Conservation (phyloP, 2,329 filamentous ascomycete genomes). For the Diaporthe longicolla region DNA sequence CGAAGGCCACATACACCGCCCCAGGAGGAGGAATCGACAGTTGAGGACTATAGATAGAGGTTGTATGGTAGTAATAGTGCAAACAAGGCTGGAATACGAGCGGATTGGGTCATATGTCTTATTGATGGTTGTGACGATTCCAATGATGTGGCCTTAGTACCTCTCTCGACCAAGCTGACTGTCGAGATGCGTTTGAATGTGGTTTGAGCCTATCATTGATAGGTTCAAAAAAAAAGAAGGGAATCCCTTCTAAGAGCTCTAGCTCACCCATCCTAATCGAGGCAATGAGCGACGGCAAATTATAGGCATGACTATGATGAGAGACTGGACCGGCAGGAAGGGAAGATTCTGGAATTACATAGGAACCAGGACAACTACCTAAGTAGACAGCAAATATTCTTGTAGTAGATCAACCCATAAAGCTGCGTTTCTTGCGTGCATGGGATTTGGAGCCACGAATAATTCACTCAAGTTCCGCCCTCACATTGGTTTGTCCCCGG, state of each 20-base stretch:
- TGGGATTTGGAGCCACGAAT: too few relatives aligned
- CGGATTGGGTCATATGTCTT: neutral
- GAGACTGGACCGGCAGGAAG: neutral
- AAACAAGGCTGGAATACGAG: neutral
- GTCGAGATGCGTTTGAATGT: too few relatives aligned
- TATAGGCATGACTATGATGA: neutral
- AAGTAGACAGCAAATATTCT: too few relatives aligned
- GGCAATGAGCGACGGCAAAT: neutral
- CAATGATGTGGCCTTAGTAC: neutral
- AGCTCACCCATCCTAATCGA: too few relatives aligned
- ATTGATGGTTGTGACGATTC: neutral
- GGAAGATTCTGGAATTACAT: neutral
- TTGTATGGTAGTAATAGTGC: too few relatives aligned
- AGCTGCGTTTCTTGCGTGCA: neutral
- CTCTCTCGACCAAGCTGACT: too few relatives aligned
- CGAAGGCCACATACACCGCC: neutral
- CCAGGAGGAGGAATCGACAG: neutral
- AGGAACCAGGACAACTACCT: neutral
- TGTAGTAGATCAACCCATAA: neutral
- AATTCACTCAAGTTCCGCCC: too few relatives aligned
- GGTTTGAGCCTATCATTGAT: too few relatives aligned
- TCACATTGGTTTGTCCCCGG: neutral
- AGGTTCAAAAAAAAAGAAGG: neutral
- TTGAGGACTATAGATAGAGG: neutral
- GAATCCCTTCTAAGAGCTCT: too few relatives aligned